phyloP scores from a whole-genome alignment of 2,329 filamentous ascomycete genomes.

The Aspergillus chevalieri region DNA sequence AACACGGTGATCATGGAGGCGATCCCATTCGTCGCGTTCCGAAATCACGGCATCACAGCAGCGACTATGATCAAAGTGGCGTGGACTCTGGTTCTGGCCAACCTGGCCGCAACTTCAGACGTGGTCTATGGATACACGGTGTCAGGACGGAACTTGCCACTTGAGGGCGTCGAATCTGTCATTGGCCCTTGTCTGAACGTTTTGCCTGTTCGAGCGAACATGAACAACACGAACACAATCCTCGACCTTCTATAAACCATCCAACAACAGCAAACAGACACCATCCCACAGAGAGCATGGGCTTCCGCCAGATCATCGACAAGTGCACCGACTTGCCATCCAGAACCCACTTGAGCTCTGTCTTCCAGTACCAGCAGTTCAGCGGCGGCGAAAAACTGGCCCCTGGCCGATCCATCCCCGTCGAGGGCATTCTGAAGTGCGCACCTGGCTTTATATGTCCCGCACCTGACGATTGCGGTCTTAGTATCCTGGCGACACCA shows the following conservation, averaged over 20 bases:
- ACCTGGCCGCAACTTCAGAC: conserved; percentile 45
- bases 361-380: conserved; percentile 48
- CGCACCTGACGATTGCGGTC: conserved; percentile 7
- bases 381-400: conserved; percentile 3
- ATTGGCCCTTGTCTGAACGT: conserved; percentile 25
- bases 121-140: conserved; percentile 54
- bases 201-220: conserved; percentile 17
- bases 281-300: conserved; percentile 48
- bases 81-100: conserved; percentile 53
- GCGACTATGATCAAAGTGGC: conserved; percentile 50
- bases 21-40: conserved; percentile 6
- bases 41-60: conserved; percentile 15
- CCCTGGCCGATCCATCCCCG: conserved; percentile 5
- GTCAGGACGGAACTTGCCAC: conserved; percentile 42
- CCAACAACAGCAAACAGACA: conserved; percentile 45
- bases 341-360: conserved; percentile 50
- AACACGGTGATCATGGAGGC: conserved; percentile 5
- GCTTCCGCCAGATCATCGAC: conserved; percentile 48
- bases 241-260: conserved; percentile 46
- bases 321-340: conserved; percentile 51
- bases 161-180: conserved; percentile 24
- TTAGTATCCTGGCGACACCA: conserved; percentile 8
- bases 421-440: conserved; percentile 5
- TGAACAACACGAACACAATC: conserved; percentile 16
- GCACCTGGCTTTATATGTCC: conserved; percentile 10